phyloP scores from a whole-genome alignment of 768 basidiomycete genomes.

The Chalciporus sphaerocephalus region DNA sequence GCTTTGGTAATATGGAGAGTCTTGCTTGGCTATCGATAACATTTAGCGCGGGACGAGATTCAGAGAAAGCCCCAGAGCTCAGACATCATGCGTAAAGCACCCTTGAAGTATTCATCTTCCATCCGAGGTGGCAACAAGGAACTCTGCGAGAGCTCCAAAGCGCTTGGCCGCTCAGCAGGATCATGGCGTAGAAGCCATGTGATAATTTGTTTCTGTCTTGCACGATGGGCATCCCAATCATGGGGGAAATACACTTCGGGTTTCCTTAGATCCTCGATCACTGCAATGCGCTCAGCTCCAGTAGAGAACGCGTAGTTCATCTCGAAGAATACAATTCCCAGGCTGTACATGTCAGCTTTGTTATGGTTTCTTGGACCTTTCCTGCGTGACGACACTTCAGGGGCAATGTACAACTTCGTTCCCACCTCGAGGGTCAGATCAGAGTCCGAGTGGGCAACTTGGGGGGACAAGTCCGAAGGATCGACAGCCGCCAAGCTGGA shows the following conservation, averaged over 20 bases:
- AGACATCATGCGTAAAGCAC: slow-evolving; percentile 75
- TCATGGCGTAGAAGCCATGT: slow-evolving; percentile 78
- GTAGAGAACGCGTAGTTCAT: slow-evolving; percentile 89
- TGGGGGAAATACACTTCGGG: slow-evolving; percentile 72
- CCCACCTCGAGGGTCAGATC: slow-evolving; percentile 88
- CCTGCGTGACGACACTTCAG: slow-evolving; percentile 71
- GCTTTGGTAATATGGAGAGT: slow-evolving; percentile 76
- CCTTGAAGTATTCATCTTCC: slow-evolving; percentile 84
- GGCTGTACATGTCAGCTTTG: slow-evolving; percentile 93
- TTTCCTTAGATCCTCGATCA: slow-evolving; percentile 74
- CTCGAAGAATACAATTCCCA: slow-evolving; percentile 95
- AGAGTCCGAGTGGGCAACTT: slow-evolving; percentile 42
- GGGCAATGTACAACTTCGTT: slow-evolving; percentile 88
- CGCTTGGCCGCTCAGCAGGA: slow-evolving; percentile 70
- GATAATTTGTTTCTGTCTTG: slow-evolving; percentile 72
- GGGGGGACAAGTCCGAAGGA: slow-evolving; percentile 58
- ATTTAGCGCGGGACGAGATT: neutral
- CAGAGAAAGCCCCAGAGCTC: slow-evolving; percentile 17
- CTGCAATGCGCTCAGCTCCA: slow-evolving; percentile 76
- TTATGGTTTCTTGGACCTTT: slow-evolving; percentile 68
- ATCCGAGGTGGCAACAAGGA: slow-evolving; percentile 68
- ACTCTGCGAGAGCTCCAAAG: slow-evolving; percentile 79
- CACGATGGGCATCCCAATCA: slow-evolving; percentile 60
- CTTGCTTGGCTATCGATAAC: slow-evolving; percentile 55
- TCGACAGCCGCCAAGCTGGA: slow-evolving; percentile 77